Conservation (phyloP, 2,329 filamentous ascomycete genomes). For the Sporothrix pallida region DNA sequence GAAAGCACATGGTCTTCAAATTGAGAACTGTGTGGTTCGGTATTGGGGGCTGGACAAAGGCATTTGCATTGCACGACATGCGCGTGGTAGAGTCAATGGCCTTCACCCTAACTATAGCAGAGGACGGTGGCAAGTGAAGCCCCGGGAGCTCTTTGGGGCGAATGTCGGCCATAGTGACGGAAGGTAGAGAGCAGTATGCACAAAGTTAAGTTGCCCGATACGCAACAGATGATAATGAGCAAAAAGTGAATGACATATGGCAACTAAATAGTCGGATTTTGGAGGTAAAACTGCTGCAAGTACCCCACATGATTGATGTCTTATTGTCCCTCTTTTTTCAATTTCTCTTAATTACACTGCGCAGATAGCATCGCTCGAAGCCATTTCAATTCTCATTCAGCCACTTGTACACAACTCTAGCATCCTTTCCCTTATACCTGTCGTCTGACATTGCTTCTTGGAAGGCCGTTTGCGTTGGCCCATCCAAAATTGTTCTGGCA, state of each 20-base stretch:
- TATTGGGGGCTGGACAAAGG: slow-evolving; percentile 1
- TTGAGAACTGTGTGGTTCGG: background rate
- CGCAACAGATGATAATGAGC: background rate
- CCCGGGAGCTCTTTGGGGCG: background rate
- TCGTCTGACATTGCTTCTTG: slow-evolving; percentile 4
- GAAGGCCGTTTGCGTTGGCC: background rate
- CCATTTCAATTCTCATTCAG: slow-evolving; percentile 12
- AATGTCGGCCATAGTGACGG: background rate
- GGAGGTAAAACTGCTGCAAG: background rate
- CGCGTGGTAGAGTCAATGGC: background rate
- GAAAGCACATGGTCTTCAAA: slow-evolving; percentile 12
- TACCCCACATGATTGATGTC: background rate
- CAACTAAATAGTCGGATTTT: background rate
- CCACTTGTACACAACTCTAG: slow-evolving; percentile 23
- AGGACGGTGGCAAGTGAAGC: background rate
- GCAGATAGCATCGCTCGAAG: too few relatives aligned
- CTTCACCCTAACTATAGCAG: background rate
- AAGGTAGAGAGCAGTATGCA: background rate
- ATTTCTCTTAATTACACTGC: too few relatives aligned
- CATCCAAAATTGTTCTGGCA: slow-evolving; percentile 1
- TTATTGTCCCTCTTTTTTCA: background rate
- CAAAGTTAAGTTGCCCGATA: background rate
- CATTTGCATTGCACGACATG: background rate
- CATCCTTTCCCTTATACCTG: slow-evolving; percentile 23
- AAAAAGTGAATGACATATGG: background rate